Evolutionary conservation across 495 filamentous ascomycete species (phyloP).

Genomic region (Trichocladium antarcticum): DNA sequence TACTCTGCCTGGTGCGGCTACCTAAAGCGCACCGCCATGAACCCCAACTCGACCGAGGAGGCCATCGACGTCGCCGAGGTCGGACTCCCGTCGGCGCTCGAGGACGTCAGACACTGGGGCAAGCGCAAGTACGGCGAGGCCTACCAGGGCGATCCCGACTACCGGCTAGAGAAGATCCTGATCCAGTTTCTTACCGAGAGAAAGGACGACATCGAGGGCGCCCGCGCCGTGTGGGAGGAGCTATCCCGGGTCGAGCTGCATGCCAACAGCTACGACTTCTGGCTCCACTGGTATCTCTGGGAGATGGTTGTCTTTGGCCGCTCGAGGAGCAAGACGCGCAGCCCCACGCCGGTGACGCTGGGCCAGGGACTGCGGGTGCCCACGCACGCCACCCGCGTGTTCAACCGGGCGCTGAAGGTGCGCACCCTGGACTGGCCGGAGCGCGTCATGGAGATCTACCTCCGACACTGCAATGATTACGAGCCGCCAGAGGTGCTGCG

Average conservation of each 20-base stretch:
- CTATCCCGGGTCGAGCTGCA: slow-evolving; percentile 48
- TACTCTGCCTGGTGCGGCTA: slow-evolving; percentile 90
- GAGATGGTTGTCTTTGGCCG: slow-evolving; percentile 55
- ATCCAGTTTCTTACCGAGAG: slow-evolving; percentile 82
- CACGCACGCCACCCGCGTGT: slow-evolving; percentile 55
- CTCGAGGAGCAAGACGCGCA: slow-evolving; percentile 30
- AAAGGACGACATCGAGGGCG: slow-evolving; percentile 46
- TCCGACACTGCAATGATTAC: slow-evolving; percentile 79
- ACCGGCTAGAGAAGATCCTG: slow-evolving; percentile 78
- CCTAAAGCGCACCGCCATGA: slow-evolving; percentile 69
- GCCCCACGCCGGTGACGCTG: slow-evolving; percentile 33
- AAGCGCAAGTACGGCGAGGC: slow-evolving; percentile 59
- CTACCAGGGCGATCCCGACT: slow-evolving; percentile 75
- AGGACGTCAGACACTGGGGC: slow-evolving; percentile 68
- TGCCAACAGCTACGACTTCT: slow-evolving; percentile 77
- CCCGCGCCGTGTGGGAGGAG: slow-evolving; percentile 63
- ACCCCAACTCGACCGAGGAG: slow-evolving; percentile 66
- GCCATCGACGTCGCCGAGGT: slow-evolving; percentile 86
- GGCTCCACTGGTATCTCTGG: slow-evolving; percentile 84
- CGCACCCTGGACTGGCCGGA: slow-evolving; percentile 82
- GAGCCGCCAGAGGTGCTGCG: slow-evolving; percentile 63
- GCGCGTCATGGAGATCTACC: slow-evolving; percentile 69
- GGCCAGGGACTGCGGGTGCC: slow-evolving; percentile 37
- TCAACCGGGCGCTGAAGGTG: slow-evolving; percentile 60
- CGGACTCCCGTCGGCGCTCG: slow-evolving; percentile 71